phyloP scores from a whole-genome alignment of 2,329 filamentous ascomycete species.

The Golovinomyces cichoracearum region DNA sequence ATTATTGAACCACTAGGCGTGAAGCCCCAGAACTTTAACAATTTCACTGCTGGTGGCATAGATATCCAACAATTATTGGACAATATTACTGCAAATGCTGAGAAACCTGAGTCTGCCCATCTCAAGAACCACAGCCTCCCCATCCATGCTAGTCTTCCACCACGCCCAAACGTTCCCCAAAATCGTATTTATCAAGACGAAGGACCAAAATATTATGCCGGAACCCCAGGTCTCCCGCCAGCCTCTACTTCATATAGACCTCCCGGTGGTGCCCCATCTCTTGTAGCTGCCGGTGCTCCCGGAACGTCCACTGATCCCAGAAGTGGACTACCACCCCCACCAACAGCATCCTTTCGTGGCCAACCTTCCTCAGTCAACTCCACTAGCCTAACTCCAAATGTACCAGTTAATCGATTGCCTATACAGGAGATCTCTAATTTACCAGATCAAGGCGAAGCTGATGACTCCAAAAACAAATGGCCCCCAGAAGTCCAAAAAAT shows the following conservation, averaged over 20 bases:
- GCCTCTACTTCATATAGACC: conserved; percentile 12
- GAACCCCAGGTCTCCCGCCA: conserved; percentile 9
- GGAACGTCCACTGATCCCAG: conserved; percentile 15
- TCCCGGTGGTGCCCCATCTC: conserved; percentile 11
- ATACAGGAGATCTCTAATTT: conserved; percentile 6
- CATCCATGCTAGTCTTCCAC: conserved; percentile 15
- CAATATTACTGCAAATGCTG: conserved; percentile 17
- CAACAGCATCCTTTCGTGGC: conserved; percentile 12
- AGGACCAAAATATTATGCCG: conserved; percentile 13
- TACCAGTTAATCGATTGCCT: conserved; percentile 7
- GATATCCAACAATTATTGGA: conserved; percentile 17
- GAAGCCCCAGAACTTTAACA: conserved; percentile 9
- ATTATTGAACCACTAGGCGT: neutral
- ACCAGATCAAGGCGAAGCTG: conserved; percentile 10
- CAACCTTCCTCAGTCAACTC: conserved; percentile 8
- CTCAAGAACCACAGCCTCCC: conserved; percentile 11
- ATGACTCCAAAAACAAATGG: conserved; percentile 15
- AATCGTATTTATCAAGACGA: conserved; percentile 12
- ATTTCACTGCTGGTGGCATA: conserved; percentile 13
- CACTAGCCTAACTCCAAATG: conserved; percentile 8
- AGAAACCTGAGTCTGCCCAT: conserved; percentile 9
- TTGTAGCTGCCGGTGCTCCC: conserved; percentile 14
- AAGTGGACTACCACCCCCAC: conserved; percentile 15
- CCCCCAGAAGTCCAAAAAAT: conserved; percentile 30
- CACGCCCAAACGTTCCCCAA: conserved; percentile 14